Conservation (phyloP, 768 basidiomycete species). For the Hygrocybe coccinea region DNA sequence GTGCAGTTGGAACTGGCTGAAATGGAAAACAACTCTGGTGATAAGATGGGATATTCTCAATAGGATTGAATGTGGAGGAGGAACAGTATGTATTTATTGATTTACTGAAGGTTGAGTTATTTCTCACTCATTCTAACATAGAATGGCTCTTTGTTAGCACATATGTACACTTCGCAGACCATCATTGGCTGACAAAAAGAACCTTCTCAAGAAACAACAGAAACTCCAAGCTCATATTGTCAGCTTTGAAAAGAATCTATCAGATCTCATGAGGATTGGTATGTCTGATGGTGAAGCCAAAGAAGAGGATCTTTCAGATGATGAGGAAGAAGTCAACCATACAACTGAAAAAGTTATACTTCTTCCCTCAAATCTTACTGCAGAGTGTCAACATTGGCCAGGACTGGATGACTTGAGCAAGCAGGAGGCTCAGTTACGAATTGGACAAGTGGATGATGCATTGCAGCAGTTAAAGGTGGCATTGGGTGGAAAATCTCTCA, state of each 20-base stretch:
- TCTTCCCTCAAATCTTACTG: slow-evolving; percentile 4
- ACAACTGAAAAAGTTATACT: not conserved
- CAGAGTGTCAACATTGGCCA: slow-evolving; percentile 8
- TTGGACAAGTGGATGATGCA: no score
- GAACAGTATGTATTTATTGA: slow-evolving; percentile 2
- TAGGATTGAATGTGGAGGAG: slow-evolving; percentile 3
- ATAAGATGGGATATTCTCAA: not conserved
- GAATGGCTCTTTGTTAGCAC: not conserved
- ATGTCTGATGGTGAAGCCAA: not conserved
- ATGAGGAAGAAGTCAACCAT: not conserved
- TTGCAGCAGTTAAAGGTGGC: slow-evolving; percentile 8
- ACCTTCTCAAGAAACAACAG: not conserved
- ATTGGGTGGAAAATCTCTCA: no score
- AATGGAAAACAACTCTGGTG: not conserved
- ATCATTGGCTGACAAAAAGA: not conserved
- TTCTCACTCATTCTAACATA: not conserved
- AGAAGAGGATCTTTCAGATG: not conserved
- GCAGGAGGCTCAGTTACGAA: no score
- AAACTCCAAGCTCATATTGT: not conserved
- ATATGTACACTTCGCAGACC: not conserved
- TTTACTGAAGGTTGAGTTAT: not conserved
- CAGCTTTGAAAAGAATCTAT: not conserved
- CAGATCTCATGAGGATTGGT: not conserved
- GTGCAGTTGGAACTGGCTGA: not conserved
- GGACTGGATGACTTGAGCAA: no score